A percentile compares a stretch with the other conserved stretches of the same genome.
phyloP scores from a whole-genome alignment of 176 grass and related monocot genomes.

The Oryza brachyantha region DNA sequence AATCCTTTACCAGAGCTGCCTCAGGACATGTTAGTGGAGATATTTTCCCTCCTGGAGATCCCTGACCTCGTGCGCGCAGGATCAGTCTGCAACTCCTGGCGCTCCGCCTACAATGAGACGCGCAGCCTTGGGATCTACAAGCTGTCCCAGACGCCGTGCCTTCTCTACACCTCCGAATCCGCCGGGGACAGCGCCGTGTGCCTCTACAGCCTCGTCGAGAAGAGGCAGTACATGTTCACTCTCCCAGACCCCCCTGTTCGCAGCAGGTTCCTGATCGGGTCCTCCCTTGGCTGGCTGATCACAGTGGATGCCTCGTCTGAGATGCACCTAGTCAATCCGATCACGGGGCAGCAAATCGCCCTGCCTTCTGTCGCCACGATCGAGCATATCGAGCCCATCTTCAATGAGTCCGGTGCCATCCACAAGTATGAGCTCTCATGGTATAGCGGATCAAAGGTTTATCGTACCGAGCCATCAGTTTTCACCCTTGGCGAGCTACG shows the following conservation, averaged over 20 bases:
- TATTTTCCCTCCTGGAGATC: background rate
- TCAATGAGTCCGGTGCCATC: background rate
- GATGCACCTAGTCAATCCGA: background rate
- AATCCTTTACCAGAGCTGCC: constrained; percentile 4
- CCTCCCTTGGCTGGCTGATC: background rate
- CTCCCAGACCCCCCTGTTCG: background rate
- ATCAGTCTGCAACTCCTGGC: background rate
- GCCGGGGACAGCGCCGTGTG: background rate
- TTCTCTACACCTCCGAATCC: background rate
- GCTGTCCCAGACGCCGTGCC: background rate
- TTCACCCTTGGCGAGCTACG: background rate
- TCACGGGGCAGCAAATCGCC: background rate
- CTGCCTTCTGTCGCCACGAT: background rate
- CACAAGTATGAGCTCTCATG: background rate
- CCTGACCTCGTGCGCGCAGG: background rate
- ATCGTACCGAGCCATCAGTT: background rate
- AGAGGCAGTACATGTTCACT: background rate
- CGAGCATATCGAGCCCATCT: background rate
- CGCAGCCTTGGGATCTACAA: background rate
- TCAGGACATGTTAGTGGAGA: background rate
- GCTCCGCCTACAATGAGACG: background rate
- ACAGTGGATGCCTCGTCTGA: background rate
- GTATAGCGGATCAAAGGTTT: background rate
- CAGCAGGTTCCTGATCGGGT: background rate
- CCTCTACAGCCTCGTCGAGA: background rate